These are phyloP conservation scores for Colletotrichum sp. DNA, from an alignment of 2,329 filamentous ascomycete genomes.

Conservation along the genomic window DNA sequence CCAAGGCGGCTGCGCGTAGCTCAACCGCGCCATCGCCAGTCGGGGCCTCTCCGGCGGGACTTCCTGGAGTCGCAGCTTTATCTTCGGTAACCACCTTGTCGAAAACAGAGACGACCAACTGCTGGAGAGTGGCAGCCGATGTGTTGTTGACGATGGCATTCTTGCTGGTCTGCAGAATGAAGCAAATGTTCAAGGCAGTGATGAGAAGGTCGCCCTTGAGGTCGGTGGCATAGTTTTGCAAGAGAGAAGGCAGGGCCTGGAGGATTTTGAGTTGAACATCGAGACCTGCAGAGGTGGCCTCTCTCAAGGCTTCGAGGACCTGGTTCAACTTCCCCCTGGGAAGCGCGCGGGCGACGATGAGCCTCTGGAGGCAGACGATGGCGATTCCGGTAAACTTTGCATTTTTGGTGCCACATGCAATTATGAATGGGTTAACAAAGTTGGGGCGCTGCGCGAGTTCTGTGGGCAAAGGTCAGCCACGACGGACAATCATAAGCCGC, in stretches of 20 bases:
- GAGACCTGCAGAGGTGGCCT: conserved; percentile 79
- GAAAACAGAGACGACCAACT: conserved; percentile 90
- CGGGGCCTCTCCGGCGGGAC: conserved; percentile 70
- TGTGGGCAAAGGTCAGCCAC: conserved; percentile 39
- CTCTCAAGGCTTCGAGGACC: conserved; percentile 85
- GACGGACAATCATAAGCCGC: not conserved
- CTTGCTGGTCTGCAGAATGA: conserved; percentile 88
- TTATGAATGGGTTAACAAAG: conserved; percentile 92
- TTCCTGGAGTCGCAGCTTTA: conserved; percentile 55
- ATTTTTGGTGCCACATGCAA: conserved; percentile 91
- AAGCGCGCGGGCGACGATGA: conserved; percentile 82
- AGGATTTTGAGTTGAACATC: conserved; percentile 97
- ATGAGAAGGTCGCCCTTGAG: conserved; percentile 82
- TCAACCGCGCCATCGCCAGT: conserved; percentile 67
- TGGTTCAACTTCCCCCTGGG: conserved; percentile 82
- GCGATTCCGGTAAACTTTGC: conserved; percentile 88
- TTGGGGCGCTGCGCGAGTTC: conserved; percentile 82
- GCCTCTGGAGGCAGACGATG: conserved; percentile 85
- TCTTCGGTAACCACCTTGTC: conserved; percentile 89
- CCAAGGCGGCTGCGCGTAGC: conserved; percentile 78
- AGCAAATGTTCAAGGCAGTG: conserved; percentile 87
- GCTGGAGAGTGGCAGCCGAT: conserved; percentile 93
- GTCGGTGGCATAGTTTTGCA: conserved; percentile 88
- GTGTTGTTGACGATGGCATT: conserved; percentile 95
- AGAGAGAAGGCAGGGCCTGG: conserved; percentile 84